Base-by-base conservation (phyloP, 192 early-diverging fungal genomes). In the Coemansia sp. region DNA sequence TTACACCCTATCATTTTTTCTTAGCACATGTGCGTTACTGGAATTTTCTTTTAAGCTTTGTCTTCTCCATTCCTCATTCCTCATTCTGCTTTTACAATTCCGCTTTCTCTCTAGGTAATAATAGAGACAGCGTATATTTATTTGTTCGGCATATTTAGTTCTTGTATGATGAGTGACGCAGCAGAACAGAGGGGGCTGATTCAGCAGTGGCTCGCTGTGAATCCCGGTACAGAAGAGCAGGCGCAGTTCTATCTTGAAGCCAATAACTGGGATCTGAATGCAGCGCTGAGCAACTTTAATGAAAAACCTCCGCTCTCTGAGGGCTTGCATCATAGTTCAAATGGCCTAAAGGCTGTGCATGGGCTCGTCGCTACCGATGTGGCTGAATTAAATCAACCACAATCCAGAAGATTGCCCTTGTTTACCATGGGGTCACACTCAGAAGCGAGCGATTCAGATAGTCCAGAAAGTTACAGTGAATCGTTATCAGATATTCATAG, bases 221-320 rank as follows among this genome's bases (percentile, higher is more conserved):
- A 84, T 37, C 74, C 78, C 2, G 78, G 84, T 56, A 71, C 83
- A 12, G 81, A 82, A 18, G 76, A 85, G 36, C 84, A 88, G 73
- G 91, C 91, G 11, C 72, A 81, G 36, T 93, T 93, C 73, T 92
- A 87, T 59, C 80, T 93, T 8, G 90, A 91, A 71, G 88, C 87
- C 21, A 87, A 85, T 78, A 88, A 90, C 58, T 93, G 93, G 93
- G 85, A 94, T 80, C 60, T 94, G 39, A 82, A 90, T 61, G 79
- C 84, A 6, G 92, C 90, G 1, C 65, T 88, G 40, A 86, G 84
- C 71, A 89, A 85, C 73, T 93, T 83, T 80, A 90, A 87, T 71
- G 90, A 93, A 61, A 81, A 74, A 16, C 83, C 83, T 32, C 51
- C 6, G 51, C 9, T 0, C 22, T 26, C 7, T 22, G 51, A 26